These are phyloP conservation scores for Asterophora parasitica DNA, from an alignment of 768 basidiomycete genomes.

Conservation along the genomic window DNA sequence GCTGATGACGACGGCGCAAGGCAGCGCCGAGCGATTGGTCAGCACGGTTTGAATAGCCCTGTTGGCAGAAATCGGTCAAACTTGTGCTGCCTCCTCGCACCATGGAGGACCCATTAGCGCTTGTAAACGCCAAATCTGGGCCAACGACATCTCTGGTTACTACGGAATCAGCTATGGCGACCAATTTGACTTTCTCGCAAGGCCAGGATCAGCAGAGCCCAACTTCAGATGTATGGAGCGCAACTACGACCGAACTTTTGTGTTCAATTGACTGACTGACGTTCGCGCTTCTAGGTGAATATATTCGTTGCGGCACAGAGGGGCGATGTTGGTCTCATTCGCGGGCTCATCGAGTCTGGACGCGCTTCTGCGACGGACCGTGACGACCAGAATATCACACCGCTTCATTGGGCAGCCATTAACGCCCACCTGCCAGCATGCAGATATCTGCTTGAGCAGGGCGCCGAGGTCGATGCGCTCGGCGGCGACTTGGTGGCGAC, in stretches of 20 bases:
- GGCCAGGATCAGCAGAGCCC: conserved; percentile 31
- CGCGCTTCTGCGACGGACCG: conserved; percentile 68
- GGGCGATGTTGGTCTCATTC: conserved; percentile 68
- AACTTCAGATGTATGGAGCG: conserved; percentile 30
- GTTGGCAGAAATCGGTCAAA: no score
- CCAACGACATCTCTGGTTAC: conserved; percentile 46
- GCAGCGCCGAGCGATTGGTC: no score
- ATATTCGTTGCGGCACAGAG: conserved; percentile 87
- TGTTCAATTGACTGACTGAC: background rate
- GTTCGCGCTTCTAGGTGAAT: conserved; percentile 35
- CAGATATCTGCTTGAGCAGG: conserved; percentile 82
- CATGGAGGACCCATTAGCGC: conserved; percentile 33
- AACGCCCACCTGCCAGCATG: conserved; percentile 92
- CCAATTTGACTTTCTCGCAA: conserved; percentile 44
- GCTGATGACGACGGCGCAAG: no score
- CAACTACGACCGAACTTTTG: background rate
- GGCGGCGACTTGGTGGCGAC: conserved; percentile 95
- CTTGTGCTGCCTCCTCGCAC: conserved; percentile 3
- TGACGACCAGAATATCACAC: conserved; percentile 89
- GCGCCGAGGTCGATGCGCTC: conserved; percentile 90
- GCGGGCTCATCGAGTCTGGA: conserved; percentile 66
- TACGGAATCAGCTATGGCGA: conserved; percentile 40
- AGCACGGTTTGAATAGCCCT: no score
- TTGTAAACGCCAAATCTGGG: conserved; percentile 45
- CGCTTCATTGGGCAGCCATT: conserved; percentile 97